Evolutionary conservation across 1,139 yeast species (phyloP).

Genomic region (Taiozyma onychis): DNA sequence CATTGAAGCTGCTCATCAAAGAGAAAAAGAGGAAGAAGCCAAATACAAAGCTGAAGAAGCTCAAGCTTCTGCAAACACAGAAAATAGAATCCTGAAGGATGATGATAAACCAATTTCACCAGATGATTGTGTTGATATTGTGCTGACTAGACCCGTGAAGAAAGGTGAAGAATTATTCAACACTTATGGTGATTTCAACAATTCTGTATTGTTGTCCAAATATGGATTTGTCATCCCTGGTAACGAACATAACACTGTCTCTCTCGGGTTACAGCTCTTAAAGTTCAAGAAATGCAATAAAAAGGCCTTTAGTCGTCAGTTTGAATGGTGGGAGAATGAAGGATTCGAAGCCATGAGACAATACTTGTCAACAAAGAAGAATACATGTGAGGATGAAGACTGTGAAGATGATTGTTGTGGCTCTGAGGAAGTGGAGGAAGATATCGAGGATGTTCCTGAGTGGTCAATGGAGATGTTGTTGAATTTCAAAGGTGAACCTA

Average conservation of each 20-base stretch:
- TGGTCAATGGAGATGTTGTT: conserved; percentile 37
- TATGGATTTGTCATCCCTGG: conserved; percentile 63
- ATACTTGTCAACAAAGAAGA: conserved; percentile 21
- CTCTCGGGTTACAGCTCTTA: conserved; percentile 49
- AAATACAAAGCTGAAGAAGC: conserved; percentile 14
- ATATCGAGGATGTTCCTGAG: conserved; percentile 24
- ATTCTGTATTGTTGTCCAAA: conserved; percentile 53
- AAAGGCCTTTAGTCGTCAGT: conserved; percentile 36
- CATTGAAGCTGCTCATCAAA: conserved; percentile 11
- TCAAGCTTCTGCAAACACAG: conserved; percentile 32
- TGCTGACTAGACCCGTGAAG: conserved; percentile 18
- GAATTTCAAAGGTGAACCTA: conserved; percentile 33
- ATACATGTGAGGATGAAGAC: conserved; percentile 17
- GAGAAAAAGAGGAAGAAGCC: conserved; percentile 10
- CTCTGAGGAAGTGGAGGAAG: conserved; percentile 19
- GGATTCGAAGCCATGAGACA: conserved; percentile 39
- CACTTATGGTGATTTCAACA: conserved; percentile 82
- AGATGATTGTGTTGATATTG: conserved; percentile 54
- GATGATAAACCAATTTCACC: conserved; percentile 25
- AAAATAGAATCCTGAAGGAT: conserved; percentile 17
- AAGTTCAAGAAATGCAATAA: conserved; percentile 33
- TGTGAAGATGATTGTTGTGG: conserved; percentile 18
- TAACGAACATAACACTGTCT: conserved; percentile 50
- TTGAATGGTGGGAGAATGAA: conserved; percentile 58
- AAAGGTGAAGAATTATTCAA: conserved; percentile 56